Evolutionary conservation across 1,284 basidiomycete species (phyloP).

Genomic region (Waitea zeae): DNA sequence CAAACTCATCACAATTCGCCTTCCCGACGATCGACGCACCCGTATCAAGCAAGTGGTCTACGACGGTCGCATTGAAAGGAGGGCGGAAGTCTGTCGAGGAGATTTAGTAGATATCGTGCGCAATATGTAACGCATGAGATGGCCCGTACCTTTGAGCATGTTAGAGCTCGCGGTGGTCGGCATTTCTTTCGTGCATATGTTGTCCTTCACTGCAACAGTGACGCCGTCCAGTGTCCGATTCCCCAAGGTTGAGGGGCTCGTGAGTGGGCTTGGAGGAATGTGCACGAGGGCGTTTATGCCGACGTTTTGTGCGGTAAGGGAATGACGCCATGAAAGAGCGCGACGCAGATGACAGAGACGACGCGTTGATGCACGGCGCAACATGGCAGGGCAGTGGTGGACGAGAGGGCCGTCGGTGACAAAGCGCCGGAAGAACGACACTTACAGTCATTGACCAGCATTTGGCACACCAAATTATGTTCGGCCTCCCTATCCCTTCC

Average conservation of each 20-base stretch:
- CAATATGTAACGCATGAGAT: constrained; percentile 1
- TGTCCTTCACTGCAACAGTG: constrained; percentile 69
- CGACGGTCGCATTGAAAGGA: constrained; percentile 82
- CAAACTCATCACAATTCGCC: constrained; percentile 96
- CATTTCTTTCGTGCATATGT: constrained; percentile 55
- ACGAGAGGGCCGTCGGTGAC: too few relatives aligned
- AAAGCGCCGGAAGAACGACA: too few relatives aligned
- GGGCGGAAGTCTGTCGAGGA: constrained; percentile 60
- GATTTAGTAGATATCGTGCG: background rate
- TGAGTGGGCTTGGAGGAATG: too few relatives aligned
- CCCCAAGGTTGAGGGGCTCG: background rate
- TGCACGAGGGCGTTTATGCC: background rate
- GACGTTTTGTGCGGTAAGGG: too few relatives aligned
- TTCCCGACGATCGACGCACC: constrained; percentile 75
- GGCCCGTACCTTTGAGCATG: constrained; percentile 44
- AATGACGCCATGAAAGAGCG: too few relatives aligned
- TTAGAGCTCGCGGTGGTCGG: constrained; percentile 69
- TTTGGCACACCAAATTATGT: too few relatives aligned
- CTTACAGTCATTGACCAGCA: too few relatives aligned
- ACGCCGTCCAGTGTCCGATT: constrained; percentile 12
- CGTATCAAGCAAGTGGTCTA: constrained; percentile 37
- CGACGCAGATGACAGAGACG: too few relatives aligned
- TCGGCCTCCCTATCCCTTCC: too few relatives aligned
- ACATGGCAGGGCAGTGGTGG: too few relatives aligned
- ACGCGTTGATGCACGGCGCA: too few relatives aligned